These are phyloP conservation scores for Volvox africanus DNA, from an alignment of 139 green algal genomes.

Conservation along the genomic window DNA sequence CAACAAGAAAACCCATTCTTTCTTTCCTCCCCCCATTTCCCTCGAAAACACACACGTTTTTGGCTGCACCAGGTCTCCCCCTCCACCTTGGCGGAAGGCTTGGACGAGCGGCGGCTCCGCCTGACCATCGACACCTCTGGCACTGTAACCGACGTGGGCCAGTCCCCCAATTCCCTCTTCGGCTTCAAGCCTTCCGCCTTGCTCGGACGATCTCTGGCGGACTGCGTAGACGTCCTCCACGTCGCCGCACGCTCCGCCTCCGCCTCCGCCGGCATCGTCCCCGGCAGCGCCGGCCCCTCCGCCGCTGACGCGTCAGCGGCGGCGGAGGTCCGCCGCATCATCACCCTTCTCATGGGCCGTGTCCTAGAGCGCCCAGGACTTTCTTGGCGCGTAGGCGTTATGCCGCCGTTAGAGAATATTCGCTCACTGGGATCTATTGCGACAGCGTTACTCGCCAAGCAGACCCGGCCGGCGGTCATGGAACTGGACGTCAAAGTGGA, in stretches of 20 bases:
- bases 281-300: background rate
- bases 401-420: constrained; percentile 34
- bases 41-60: background rate
- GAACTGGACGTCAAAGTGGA: constrained; percentile 47
- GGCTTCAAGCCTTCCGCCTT: constrained; percentile 57
- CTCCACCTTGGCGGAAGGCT: constrained; percentile 33
- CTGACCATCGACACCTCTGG: constrained; percentile 56
- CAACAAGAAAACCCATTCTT: too few species aligned
- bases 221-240: constrained; percentile 48
- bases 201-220: constrained; percentile 44
- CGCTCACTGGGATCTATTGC: constrained; percentile 30
- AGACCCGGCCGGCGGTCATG: constrained; percentile 50
- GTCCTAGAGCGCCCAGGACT: constrained; percentile 30
- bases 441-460: constrained; percentile 29
- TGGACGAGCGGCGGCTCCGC: constrained; percentile 58
- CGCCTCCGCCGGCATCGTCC: background rate
- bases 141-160: constrained; percentile 41
- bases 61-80: background rate
- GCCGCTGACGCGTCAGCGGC: background rate
- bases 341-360: constrained; percentile 16
- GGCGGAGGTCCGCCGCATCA: constrained; percentile 4
- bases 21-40: background rate
- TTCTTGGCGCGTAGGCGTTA: constrained; percentile 42
- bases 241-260: background rate
- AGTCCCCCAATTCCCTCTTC: constrained; percentile 53